Base-by-base conservation (phyloP, 495 filamentous ascomycete genomes). In the Penicillium egyptiacum region DNA sequence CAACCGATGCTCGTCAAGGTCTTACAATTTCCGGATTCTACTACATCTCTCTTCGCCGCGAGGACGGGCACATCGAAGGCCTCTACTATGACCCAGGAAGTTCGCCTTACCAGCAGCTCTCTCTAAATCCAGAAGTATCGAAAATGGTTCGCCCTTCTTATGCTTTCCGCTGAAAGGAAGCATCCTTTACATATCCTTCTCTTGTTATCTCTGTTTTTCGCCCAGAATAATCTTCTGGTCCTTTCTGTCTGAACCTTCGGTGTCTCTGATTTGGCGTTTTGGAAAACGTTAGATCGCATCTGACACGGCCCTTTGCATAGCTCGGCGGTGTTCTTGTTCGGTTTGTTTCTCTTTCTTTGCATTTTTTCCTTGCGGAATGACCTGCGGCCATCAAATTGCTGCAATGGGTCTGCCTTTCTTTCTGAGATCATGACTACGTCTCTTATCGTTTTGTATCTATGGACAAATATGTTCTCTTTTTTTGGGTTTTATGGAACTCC, bases 11-110 rank as follows among this genome's bases (percentile, higher is more conserved):
- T 30, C 75, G 79, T 55, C 75, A 79, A 62, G 82, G 84, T 39
- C 79, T 91, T 19, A 91, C 87, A 8, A 91, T 91, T 50, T 84
- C 79, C 49, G 88, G 88, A 5, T 91, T 91, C 68, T 91, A 91
- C 63, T 91, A 89, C 66, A 80, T 89, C 22, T 85, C 83, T 47
- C 67, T 91, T 53, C 71, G 78, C 48, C 75, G 88, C 40, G 74
- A 76, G 31, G 79, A 81, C 61, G 88, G 88, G 20, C 73, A 75
- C 25, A 77, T 90, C 35, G 86, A 88, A 60, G 87, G 88, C 0
- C 72, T 89, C 48, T 91, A 91, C 58, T 89, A 88, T 65, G 88
- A 91, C 64, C 86, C 87, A 5, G 75, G 79, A 58, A 88, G 86
- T 59, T 84, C 82, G 25, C 88, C 88, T 14, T 89, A 87, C 67